Base-by-base conservation (phyloP, 2,329 filamentous ascomycete genomes). In the Didymella lethalis region DNA sequence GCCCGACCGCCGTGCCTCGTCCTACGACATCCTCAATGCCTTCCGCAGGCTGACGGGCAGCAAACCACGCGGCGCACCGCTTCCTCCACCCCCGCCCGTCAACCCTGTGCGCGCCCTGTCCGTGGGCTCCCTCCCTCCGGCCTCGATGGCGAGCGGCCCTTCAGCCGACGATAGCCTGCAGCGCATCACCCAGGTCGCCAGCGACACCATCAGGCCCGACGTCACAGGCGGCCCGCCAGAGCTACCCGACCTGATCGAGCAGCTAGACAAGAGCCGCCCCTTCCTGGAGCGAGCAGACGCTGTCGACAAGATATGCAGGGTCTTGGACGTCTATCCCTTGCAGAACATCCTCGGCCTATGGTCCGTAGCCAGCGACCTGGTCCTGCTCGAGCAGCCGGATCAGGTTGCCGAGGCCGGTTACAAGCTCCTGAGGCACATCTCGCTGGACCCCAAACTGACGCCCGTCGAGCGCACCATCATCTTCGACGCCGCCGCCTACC, bases 1-100 rank as follows among this genome's bases (percentile, higher is more conserved):
- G 53, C 76, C 76, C 59, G 73, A 78, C 59, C 65, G 75, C 57
- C 74, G 73, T 57, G 69, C 75, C 64, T 78, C 77, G 53, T 74
- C 75, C 59, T 71, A 75, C 46, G 64, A 71, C 49, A 69, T 78
- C 55, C 72, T 78, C 60, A 71, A 69, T 43, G 75, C 75, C 64
- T 78, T 78, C 62, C 69, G 74, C 55, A 68, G 67, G 36, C 68
- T 78, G 43, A 77, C 77, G 1, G 65, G 72, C 54, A 68, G 67
- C 38, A 75, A 75, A 40, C 65, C 73, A n/a, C 75, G 73, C 62
- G 75, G 68, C 67, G 68, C 73, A 4, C 68, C 74, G 28, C 71
- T 73, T 0, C 61, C 70, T 50, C 70, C 74, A 14, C 69, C 73
- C 29, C 60, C 73, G 36, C 67, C 71, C 23, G 63, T 67, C 32